Evolutionary conservation across 106 monocot species (phyloP).

Genomic region (Ottelia alismoides): DNA sequence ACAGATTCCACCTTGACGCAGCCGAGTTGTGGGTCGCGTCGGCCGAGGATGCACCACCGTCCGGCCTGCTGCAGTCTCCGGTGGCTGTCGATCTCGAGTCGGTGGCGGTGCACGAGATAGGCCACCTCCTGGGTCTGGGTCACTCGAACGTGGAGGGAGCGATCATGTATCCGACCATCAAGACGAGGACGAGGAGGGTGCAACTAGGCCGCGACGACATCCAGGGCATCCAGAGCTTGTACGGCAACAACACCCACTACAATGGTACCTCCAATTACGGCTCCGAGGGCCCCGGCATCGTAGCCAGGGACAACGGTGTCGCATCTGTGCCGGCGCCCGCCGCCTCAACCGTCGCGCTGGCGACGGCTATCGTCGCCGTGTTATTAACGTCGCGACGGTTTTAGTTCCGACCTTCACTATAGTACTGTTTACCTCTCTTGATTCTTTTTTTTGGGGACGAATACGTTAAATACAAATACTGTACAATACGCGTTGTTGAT

Average conservation of each 20-base stretch:
- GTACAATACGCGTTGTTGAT: too few relatives aligned
- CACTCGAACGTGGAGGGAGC: slow-evolving; percentile 17
- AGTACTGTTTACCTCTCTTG: too few relatives aligned
- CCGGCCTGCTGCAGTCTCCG: slow-evolving; percentile 8
- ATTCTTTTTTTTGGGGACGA: too few relatives aligned
- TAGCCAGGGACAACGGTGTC: neutral
- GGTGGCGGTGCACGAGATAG: slow-evolving; percentile 93
- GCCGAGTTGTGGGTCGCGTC: slow-evolving; percentile 64
- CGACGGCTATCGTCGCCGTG: neutral
- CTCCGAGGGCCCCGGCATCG: slow-evolving; percentile 7
- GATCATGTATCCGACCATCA: slow-evolving; percentile 23
- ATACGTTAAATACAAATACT: too few relatives aligned
- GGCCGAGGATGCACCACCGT: slow-evolving; percentile 3
- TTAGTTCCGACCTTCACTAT: too few relatives aligned
- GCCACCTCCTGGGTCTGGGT: slow-evolving; percentile 21
- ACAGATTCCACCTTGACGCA: slow-evolving; percentile 84
- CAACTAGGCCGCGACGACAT: slow-evolving; percentile 13
- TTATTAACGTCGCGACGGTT: neutral
- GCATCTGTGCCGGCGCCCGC: neutral
- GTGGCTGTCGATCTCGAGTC: slow-evolving; percentile 76
- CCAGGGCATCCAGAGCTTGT: slow-evolving; percentile 59
- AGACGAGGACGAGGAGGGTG: slow-evolving; percentile 7
- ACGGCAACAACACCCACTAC: slow-evolving; percentile 57
- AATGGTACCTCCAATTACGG: slow-evolving; percentile 4
- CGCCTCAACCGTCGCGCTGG: neutral